phyloP scores from a whole-genome alignment of 2,329 filamentous ascomycete genomes.

The Camptophora hylomeconis region DNA sequence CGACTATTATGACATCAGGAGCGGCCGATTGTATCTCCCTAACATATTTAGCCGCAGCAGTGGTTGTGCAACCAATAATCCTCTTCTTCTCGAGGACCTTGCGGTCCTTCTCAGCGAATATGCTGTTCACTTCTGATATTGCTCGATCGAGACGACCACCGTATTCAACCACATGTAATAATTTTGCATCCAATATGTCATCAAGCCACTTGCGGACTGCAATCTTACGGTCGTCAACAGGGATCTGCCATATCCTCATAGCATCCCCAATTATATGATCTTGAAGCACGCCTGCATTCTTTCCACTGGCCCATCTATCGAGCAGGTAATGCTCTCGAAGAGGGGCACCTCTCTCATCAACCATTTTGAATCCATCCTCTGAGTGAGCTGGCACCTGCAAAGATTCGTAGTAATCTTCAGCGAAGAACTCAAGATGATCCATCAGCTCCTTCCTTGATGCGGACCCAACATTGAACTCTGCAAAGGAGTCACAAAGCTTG shows the following conservation, averaged over 20 bases:
- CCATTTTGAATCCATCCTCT: conserved; percentile 32
- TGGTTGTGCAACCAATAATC: conserved; percentile 61
- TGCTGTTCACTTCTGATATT: not conserved
- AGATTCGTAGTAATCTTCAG: conserved; percentile 43
- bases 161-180: conserved; percentile 16
- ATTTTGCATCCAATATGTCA: conserved; percentile 38
- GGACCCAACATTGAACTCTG: conserved; percentile 10
- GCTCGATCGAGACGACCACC: conserved; percentile 8
- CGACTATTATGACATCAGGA: conserved; percentile 51
- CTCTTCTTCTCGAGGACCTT: conserved; percentile 40
- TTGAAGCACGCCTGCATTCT: conserved; percentile 32
- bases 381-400: conserved; percentile 39
- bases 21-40: conserved; percentile 39
- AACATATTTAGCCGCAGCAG: conserved; percentile 50
- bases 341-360: conserved; percentile 33
- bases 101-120: conserved; percentile 28
- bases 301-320: conserved; percentile 38
- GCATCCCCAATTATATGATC: conserved; percentile 19
- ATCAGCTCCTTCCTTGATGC: conserved; percentile 21
- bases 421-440: conserved; percentile 41
- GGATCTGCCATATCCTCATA: conserved; percentile 40
- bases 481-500: conserved; percentile 14
- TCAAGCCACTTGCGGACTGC: conserved; percentile 32
- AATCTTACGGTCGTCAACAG: conserved; percentile 23
- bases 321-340: conserved; percentile 39